phyloP scores from a whole-genome alignment of 148 eudicot species.

The Hydrangea macrophylla region DNA sequence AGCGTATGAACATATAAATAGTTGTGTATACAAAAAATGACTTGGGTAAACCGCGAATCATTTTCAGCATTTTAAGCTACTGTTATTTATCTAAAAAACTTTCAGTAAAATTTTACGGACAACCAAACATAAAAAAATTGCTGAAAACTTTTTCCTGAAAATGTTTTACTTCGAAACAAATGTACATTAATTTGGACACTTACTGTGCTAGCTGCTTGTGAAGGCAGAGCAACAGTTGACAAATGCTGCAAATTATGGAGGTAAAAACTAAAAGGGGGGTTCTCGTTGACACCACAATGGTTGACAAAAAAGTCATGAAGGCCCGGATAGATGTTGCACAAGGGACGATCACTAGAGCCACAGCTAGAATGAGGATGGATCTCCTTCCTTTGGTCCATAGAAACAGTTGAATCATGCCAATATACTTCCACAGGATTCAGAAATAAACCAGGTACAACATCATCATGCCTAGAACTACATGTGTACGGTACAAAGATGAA shows the following conservation, averaged over 20 bases:
- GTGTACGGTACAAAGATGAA: constrained; percentile 72
- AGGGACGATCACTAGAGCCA: constrained; percentile 13
- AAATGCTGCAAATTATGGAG: constrained; percentile 73
- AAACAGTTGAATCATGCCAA: constrained; percentile 81
- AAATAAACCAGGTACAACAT: constrained; percentile 60
- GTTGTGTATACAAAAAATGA: too few relatives aligned
- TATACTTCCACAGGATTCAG: constrained; percentile 67
- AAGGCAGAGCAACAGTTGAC: constrained; percentile 54
- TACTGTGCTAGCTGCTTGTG: constrained; percentile 67
- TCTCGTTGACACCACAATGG: constrained; percentile 76
- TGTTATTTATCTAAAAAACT: too few relatives aligned
- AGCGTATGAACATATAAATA: too few relatives aligned
- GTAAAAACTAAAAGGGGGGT: constrained; percentile 54
- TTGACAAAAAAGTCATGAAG: constrained; percentile 80
- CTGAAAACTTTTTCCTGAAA: too few relatives aligned
- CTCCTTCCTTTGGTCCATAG: constrained; percentile 36
- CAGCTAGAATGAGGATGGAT: constrained; percentile 19
- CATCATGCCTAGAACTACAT: constrained; percentile 41
- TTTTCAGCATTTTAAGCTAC: too few relatives aligned
- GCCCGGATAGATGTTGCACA: constrained; percentile 59
- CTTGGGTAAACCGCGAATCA: too few relatives aligned
- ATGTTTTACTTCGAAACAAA: too few relatives aligned
- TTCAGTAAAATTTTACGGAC: too few relatives aligned
- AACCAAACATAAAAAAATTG: too few relatives aligned
- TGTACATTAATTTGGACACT: constrained; percentile 19